Conservation (phyloP, 805 yeast genomes). For the Cyberlindnera suaveolens region DNA sequence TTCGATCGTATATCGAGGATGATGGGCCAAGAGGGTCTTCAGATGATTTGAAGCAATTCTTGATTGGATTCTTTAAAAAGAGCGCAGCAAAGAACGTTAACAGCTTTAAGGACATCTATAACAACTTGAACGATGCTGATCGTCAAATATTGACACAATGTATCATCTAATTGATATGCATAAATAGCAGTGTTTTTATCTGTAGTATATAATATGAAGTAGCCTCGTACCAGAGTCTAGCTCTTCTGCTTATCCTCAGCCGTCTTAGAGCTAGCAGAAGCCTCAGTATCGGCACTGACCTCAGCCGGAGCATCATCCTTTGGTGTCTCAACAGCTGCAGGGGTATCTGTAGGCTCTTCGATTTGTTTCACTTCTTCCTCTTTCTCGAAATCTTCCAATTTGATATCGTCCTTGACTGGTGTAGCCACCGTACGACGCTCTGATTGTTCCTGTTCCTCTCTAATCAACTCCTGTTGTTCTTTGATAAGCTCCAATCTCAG, state of each 20-base stretch:
- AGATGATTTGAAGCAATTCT: conserved; percentile 27
- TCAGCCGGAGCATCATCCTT: conserved; percentile 2
- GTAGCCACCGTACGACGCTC: conserved; percentile 23
- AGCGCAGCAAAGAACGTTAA: conserved; percentile 34
- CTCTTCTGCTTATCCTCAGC: background rate
- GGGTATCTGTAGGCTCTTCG: conserved; percentile 5
- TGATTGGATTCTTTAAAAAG: conserved; percentile 48
- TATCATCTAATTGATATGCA: background rate
- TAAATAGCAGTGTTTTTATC: background rate
- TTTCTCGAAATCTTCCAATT: conserved; percentile 32
- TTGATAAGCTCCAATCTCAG: conserved; percentile 67
- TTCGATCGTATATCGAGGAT: conserved; percentile 49
- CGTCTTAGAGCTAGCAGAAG: too few species aligned
- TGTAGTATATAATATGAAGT: background rate
- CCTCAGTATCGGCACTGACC: too few species aligned
- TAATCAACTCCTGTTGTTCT: conserved; percentile 77
- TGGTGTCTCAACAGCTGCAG: conserved; percentile 12
- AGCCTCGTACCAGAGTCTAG: background rate
- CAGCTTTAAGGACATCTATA: conserved; percentile 47
- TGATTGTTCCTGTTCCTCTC: conserved; percentile 81
- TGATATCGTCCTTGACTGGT: conserved; percentile 31
- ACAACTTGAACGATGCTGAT: conserved; percentile 43
- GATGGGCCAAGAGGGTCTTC: conserved; percentile 21
- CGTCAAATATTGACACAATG: conserved; percentile 42
- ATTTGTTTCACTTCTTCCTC: conserved; percentile 9